Evolutionary conservation across 495 filamentous ascomycete genomes (phyloP).

Genomic region (Xylaria scruposa): DNA sequence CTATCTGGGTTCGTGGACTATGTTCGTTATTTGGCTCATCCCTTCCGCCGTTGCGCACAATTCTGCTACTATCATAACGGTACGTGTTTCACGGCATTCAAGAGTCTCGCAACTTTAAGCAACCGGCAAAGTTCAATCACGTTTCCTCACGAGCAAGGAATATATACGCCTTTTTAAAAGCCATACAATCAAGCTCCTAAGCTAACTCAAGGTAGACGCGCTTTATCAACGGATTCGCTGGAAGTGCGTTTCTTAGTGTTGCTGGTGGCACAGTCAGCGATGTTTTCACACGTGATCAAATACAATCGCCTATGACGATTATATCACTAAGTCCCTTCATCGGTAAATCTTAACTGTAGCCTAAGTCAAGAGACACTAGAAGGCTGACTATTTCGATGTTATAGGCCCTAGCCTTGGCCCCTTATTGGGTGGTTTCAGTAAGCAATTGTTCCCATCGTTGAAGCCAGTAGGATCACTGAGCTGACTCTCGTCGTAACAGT

Average conservation of each 20-base stretch:
- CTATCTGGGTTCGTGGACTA: conserved; percentile 77
- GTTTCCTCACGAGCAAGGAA: not conserved
- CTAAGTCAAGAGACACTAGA: conserved; percentile 40
- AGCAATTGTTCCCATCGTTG: conserved; percentile 35
- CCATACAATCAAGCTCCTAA: not conserved
- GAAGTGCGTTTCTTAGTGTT: conserved; percentile 87
- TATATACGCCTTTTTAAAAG: not conserved
- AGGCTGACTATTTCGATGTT: conserved; percentile 32
- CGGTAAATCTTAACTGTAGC: conserved; percentile 56
- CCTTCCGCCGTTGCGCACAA: conserved; percentile 88
- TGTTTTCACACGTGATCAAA: conserved; percentile 76
- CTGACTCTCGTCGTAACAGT: conserved; percentile 41
- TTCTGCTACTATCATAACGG: conserved; percentile 79
- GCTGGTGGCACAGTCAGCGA: conserved; percentile 93
- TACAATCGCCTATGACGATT: conserved; percentile 66
- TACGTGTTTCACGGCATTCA: conserved; percentile 21
- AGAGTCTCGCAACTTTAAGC: not conserved
- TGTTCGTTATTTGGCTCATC: conserved; percentile 86
- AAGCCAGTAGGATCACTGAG: conserved; percentile 47
- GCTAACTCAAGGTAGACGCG: conserved; percentile 52
- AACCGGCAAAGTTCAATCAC: not conserved
- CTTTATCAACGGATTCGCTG: conserved; percentile 85
- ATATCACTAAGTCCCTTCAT: conserved; percentile 83
- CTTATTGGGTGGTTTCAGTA: conserved; percentile 59
- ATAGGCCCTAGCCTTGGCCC: conserved; percentile 56